A percentile compares a stretch with the other conserved stretches of the same genome.
phyloP scores from a whole-genome alignment of 2,329 filamentous ascomycete species.

The Talaromyces sp. region DNA sequence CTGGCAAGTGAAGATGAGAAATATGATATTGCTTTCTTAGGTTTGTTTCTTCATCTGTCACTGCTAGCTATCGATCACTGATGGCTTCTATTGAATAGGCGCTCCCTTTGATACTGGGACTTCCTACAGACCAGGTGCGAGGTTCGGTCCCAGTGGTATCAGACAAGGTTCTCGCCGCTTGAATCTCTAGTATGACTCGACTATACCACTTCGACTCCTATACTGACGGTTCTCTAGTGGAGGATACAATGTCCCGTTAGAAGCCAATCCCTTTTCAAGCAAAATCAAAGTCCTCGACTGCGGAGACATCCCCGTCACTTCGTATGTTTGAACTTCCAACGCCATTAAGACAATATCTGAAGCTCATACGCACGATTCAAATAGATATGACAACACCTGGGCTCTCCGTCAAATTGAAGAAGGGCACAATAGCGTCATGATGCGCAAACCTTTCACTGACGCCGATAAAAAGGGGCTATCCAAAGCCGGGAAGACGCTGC shows the following conservation, averaged over 20 bases:
- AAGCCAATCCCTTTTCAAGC: slow-evolving; percentile 74
- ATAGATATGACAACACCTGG: slow-evolving; percentile 75
- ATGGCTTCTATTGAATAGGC: slow-evolving; percentile 42
- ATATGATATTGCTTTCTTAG: slow-evolving; percentile 83
- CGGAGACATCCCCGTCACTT: slow-evolving; percentile 80
- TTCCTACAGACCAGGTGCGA: slow-evolving; percentile 76
- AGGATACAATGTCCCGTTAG: slow-evolving; percentile 79
- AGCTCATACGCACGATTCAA: not conserved
- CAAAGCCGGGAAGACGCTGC: slow-evolving; percentile 70
- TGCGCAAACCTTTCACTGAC: slow-evolving; percentile 66
- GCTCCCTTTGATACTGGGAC: slow-evolving; percentile 84
- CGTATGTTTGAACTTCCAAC: slow-evolving; percentile 52
- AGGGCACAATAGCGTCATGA: slow-evolving; percentile 72
- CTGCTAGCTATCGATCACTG: not conserved
- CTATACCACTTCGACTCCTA: not conserved
- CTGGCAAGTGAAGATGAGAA: slow-evolving; percentile 65
- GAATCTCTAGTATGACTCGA: slow-evolving; percentile 71
- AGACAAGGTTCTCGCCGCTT: slow-evolving; percentile 80
- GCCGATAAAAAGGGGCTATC: slow-evolving; percentile 65
- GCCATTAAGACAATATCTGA: not conserved
- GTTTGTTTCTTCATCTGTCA: slow-evolving; percentile 39
- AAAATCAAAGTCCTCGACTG: slow-evolving; percentile 80
- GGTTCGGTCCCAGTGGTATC: slow-evolving; percentile 80
- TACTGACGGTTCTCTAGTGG: slow-evolving; percentile 52
- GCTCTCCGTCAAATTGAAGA: slow-evolving; percentile 82